Evolutionary conservation across 1,284 basidiomycete species (phyloP).

Genomic region (Ustilago tritici): DNA sequence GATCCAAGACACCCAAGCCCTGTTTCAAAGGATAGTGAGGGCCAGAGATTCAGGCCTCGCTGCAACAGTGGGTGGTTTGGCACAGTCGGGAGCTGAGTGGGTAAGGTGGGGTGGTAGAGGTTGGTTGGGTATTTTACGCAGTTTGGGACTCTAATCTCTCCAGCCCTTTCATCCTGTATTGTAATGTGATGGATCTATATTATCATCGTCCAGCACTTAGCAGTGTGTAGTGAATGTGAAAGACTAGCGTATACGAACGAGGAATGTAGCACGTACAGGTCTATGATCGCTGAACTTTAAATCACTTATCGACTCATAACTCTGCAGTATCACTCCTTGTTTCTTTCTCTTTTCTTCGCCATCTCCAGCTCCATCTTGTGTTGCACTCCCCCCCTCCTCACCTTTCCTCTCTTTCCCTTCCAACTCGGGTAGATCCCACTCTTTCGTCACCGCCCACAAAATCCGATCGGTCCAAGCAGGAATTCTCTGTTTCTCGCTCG

Average conservation of each 20-base stretch:
- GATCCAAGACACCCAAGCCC: slow-evolving; percentile 16
- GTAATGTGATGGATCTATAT: no score
- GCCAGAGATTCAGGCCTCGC: slow-evolving; percentile 18
- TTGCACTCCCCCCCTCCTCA: slow-evolving; percentile 4
- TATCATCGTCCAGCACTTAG: neutral
- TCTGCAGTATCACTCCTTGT: slow-evolving; percentile 35
- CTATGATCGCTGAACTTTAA: slow-evolving; percentile 52
- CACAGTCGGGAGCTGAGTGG: slow-evolving; percentile 14
- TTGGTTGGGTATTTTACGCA: slow-evolving; percentile 40
- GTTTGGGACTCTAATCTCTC: slow-evolving; percentile 22
- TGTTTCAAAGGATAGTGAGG: slow-evolving; percentile 18
- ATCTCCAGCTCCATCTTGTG: neutral
- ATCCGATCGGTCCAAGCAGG: slow-evolving; percentile 89
- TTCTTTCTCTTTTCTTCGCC: slow-evolving; percentile 2
- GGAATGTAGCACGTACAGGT: slow-evolving; percentile 44
- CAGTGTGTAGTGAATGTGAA: neutral
- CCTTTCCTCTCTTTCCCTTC: slow-evolving; percentile 27
- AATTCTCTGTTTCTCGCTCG: slow-evolving; percentile 93
- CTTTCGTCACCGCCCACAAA: slow-evolving; percentile 72
- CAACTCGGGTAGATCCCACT: slow-evolving; percentile 25
- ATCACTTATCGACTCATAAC: slow-evolving; percentile 31
- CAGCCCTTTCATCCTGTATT: no score
- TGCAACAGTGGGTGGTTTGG: slow-evolving; percentile 2
- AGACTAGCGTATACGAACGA: slow-evolving; percentile 27
- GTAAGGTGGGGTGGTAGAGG: slow-evolving; percentile 40